Evolutionary conservation across 306 rosid species (phyloP), one percentile per base, ranked within the genome.

Genomic region (Cicer judaicum): DNA sequence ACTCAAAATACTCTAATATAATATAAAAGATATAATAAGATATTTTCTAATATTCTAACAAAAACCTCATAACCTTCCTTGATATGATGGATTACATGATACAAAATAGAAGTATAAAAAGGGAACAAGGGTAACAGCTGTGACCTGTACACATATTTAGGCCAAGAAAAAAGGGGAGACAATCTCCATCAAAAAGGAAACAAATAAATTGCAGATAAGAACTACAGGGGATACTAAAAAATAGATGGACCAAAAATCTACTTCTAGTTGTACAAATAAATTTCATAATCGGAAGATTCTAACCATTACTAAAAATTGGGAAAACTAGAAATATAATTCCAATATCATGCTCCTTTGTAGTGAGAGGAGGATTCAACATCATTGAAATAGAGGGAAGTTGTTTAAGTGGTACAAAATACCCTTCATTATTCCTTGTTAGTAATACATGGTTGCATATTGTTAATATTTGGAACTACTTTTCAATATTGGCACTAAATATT

Each of bases 311-410:
- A 19, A 43, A 66, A 66, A 44, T 44, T 10, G 46, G 41, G 48
- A 66, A 40, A 40, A 75, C 50, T 13, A 52, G 16, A 24, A 67
- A 64, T 57, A 54, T 42, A 54, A 65, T 34, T 54, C 73, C 13
- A 54, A 40, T 50, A 53, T 29, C 66, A 68, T 54, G 56, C 6
- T 24, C 66, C 16, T 53, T 40, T 13, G 14, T 11, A 10, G 39
- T 65, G 47, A 19, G 47, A 66, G 21, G 59, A 55, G 54, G 2
- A 68, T 43, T 44, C 36, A 34, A 36, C 44, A 67, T 41, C 39
- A 36, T 41, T 49, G 53, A 15, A 72, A 44, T 49, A 15, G 62
- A 19, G 65, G 7, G 64, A 60, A 19, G 39, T 7, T 14, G 48
- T 40, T 75, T 56, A 40, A 10, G 61, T 12, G 21, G 16, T 16